Evolutionary conservation across 768 basidiomycete genomes (phyloP).

Genomic region (Rhizopogon rudus): DNA sequence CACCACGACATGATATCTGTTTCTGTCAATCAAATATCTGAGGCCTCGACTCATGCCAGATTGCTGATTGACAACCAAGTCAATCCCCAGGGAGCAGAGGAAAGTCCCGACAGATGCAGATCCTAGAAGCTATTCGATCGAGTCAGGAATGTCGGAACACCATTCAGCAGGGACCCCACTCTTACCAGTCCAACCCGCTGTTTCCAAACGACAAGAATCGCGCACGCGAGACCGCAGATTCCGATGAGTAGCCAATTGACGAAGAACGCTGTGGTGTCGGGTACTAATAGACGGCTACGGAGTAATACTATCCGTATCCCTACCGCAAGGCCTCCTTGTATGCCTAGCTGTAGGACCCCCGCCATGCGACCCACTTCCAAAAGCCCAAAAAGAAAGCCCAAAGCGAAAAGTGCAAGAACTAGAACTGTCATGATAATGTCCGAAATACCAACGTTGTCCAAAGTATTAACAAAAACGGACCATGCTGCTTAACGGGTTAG

Average conservation of each 20-base stretch:
- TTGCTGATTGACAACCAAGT: slow-evolving; percentile 54
- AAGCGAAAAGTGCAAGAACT: slow-evolving; percentile 42
- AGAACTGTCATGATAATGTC: slow-evolving; percentile 49
- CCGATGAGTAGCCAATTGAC: slow-evolving; percentile 53
- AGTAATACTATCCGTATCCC: slow-evolving; percentile 52
- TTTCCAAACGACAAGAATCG: slow-evolving; percentile 36
- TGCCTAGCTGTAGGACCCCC: slow-evolving; percentile 41
- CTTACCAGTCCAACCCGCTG: slow-evolving; percentile 50
- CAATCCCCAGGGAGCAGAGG: slow-evolving; percentile 48
- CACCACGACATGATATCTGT: slow-evolving; percentile 51
- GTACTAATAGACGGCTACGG: slow-evolving; percentile 43
- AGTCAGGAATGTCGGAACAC: background rate
- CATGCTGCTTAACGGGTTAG: slow-evolving; percentile 37
- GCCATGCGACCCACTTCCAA: slow-evolving; percentile 45
- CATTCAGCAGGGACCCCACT: background rate
- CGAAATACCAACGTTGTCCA: slow-evolving; percentile 41
- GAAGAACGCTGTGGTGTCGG: slow-evolving; percentile 28
- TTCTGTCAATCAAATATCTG: slow-evolving; percentile 59
- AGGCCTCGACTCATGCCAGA: slow-evolving; percentile 60
- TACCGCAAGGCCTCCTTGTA: slow-evolving; percentile 53
- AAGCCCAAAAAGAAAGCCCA: slow-evolving; percentile 50
- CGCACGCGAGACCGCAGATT: slow-evolving; percentile 37
- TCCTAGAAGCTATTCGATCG: slow-evolving; percentile 12
- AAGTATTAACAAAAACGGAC: slow-evolving; percentile 57
- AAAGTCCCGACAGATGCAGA: slow-evolving; percentile 63